A percentile compares a stretch with the other conserved stretches of the same genome.
phyloP scores from a whole-genome alignment of 441 rosid genomes.

The Daphne laureola region DNA sequence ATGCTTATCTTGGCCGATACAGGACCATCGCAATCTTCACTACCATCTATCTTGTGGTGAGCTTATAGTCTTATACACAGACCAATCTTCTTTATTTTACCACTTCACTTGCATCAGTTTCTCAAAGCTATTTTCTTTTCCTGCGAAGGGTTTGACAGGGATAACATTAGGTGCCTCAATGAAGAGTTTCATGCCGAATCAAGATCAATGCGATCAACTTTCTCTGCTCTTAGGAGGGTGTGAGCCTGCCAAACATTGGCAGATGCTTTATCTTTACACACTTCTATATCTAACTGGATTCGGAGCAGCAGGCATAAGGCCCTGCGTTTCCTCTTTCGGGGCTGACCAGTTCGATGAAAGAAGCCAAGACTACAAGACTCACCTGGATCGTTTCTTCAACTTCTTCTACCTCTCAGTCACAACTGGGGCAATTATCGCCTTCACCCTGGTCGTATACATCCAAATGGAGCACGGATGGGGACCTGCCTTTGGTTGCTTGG shows the following conservation, averaged over 20 bases:
- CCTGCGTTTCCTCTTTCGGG: slow-evolving; percentile 93
- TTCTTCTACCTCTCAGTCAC: slow-evolving; percentile 87
- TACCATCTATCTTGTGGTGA: slow-evolving; percentile 73
- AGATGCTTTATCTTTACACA: slow-evolving; percentile 60
- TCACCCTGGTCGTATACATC: slow-evolving; percentile 82
- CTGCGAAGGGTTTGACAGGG: slow-evolving; percentile 71
- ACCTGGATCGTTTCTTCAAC: slow-evolving; percentile 88
- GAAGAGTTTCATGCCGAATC: slow-evolving; percentile 54
- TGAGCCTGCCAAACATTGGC: slow-evolving; percentile 79
- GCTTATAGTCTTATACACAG: slow-evolving; percentile 17
- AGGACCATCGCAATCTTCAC: slow-evolving; percentile 94
- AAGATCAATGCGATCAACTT: slow-evolving; percentile 51
- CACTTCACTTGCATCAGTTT: neutral
- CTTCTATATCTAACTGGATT: slow-evolving; percentile 80
- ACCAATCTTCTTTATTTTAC: neutral
- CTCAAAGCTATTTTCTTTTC: slow-evolving; percentile 5
- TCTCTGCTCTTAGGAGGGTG: slow-evolving; percentile 69
- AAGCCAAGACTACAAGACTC: slow-evolving; percentile 63
- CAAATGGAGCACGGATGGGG: slow-evolving; percentile 87
- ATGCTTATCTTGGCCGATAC: slow-evolving; percentile 90
- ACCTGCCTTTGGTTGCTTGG: slow-evolving; percentile 76
- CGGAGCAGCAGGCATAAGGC: slow-evolving; percentile 93
- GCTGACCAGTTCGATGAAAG: slow-evolving; percentile 96
- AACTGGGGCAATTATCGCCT: slow-evolving; percentile 75
- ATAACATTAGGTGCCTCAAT: slow-evolving; percentile 69